Conservation (phyloP, 2,329 filamentous ascomycete species). For the Harringtonia aguacate region DNA sequence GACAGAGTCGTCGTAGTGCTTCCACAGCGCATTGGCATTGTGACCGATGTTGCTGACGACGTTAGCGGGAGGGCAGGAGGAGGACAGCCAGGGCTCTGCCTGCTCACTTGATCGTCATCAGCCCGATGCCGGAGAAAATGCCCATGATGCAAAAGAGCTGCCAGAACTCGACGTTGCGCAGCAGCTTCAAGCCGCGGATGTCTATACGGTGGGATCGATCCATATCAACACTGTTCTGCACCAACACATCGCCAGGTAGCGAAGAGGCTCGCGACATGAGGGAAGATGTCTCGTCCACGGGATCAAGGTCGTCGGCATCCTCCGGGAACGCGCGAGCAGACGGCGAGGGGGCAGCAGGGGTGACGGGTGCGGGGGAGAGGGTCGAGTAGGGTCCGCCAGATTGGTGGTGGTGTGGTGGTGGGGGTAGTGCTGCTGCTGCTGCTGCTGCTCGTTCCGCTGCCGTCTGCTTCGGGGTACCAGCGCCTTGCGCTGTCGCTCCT, state of each 20-base stretch:
- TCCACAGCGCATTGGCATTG: constrained; percentile 79
- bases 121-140: constrained; percentile 80
- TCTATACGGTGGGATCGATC: constrained; percentile 74
- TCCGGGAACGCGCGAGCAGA: constrained; percentile 3
- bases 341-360: neutral
- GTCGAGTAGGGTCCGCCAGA: no score
- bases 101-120: constrained; percentile 99
- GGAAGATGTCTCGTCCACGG: constrained; percentile 65
- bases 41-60: constrained; percentile 79
- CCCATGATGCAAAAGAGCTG: constrained; percentile 80
- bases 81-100: no score
- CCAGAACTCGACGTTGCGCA: constrained; percentile 75
- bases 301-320: constrained; percentile 22
- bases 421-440: no score
- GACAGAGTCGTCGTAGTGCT: constrained; percentile 65
- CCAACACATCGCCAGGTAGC: constrained; percentile 36
- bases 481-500: neutral
- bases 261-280: constrained; percentile 56
- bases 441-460: no score
- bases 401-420: no score
- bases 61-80: neutral
- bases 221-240: constrained; percentile 55
- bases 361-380: neutral
- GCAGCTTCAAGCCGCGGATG: constrained; percentile 72
- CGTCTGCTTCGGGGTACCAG: no score